Evolutionary conservation across 495 filamentous ascomycete genomes (phyloP).

Genomic region (Podospora sp.): DNA sequence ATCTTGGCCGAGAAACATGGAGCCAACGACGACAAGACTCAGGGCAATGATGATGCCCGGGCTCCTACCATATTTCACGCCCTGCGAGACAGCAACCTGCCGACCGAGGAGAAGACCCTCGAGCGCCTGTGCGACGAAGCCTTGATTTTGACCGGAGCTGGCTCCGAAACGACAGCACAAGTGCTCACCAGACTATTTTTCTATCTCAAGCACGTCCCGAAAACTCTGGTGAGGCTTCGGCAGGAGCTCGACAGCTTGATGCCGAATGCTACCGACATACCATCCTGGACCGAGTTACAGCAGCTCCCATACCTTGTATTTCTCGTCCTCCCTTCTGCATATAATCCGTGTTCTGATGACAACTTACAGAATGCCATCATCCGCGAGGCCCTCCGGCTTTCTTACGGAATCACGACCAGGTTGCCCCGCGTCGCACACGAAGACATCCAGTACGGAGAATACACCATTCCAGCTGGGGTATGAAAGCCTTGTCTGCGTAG

Average conservation of each 20-base stretch:
- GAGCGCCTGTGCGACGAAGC: slow-evolving; percentile 46
- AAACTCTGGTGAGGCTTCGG: slow-evolving; percentile 32
- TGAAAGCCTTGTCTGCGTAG: no score
- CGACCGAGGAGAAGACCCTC: slow-evolving; percentile 37
- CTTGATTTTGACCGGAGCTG: slow-evolving; percentile 42
- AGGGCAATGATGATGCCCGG: no score
- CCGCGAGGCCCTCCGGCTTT: slow-evolving; percentile 51
- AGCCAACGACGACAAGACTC: neutral
- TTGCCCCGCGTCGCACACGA: slow-evolving; percentile 42
- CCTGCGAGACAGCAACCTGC: slow-evolving; percentile 45
- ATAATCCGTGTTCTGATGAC: neutral
- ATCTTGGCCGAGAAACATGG: slow-evolving; percentile 21
- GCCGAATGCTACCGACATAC: slow-evolving; percentile 24
- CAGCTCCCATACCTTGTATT: slow-evolving; percentile 52
- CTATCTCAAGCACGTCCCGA: slow-evolving; percentile 39
- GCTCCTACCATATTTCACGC: slow-evolving; percentile 45
- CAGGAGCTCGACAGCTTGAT: slow-evolving; percentile 39
- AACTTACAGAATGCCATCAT: slow-evolving; percentile 50
- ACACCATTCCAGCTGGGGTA: slow-evolving; percentile 33
- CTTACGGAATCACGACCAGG: slow-evolving; percentile 45
- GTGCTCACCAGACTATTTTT: slow-evolving; percentile 39
- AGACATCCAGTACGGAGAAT: slow-evolving; percentile 32
- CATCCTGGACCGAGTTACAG: slow-evolving; percentile 49
- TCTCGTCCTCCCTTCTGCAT: neutral
- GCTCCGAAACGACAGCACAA: slow-evolving; percentile 48